Percentiles rank a stretch among this genome's conserved stretches.
phyloP scores from a whole-genome alignment of 768 basidiomycete genomes.

The Naganishia vaughanmartiniae region DNA sequence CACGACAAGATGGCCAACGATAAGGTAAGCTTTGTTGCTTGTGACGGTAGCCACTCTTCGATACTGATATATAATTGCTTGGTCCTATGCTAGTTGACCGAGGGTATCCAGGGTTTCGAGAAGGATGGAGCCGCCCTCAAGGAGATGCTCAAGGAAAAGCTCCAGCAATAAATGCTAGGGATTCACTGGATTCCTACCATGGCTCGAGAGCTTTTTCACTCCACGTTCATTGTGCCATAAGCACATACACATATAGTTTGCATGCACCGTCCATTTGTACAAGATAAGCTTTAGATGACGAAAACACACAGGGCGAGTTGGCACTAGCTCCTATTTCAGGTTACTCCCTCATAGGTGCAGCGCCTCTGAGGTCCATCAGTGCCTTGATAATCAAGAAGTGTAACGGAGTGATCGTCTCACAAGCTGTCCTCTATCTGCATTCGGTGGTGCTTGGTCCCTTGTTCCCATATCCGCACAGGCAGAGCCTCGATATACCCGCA shows the following conservation, averaged over 20 bases:
- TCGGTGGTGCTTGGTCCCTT: too few relatives aligned
- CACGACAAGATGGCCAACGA: slow-evolving; percentile 98
- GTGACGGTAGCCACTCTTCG: too few relatives aligned
- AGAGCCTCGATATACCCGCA: not conserved
- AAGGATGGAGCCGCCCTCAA: slow-evolving; percentile 91
- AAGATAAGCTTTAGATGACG: slow-evolving; percentile 8
- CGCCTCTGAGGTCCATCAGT: too few relatives aligned
- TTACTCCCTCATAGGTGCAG: too few relatives aligned
- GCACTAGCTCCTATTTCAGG: not conserved
- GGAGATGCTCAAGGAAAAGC: slow-evolving; percentile 65
- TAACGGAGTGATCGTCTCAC: too few relatives aligned
- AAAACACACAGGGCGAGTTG: slow-evolving; percentile 7
- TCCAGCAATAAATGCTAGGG: slow-evolving; percentile 34
- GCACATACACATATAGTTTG: slow-evolving; percentile 7
- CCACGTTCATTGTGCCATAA: not conserved
- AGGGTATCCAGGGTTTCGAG: slow-evolving; percentile 97
- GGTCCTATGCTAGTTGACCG: slow-evolving; percentile 62
- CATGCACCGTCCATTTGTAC: slow-evolving; percentile 16
- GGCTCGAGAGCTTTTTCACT: not conserved
- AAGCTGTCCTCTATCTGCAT: too few relatives aligned
- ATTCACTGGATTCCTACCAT: not conserved
- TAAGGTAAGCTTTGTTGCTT: slow-evolving; percentile 55
- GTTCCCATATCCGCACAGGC: not conserved
- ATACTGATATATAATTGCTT: slow-evolving; percentile 32
- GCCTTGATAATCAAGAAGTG: too few relatives aligned